A percentile compares a stretch with the other conserved stretches of the same genome.
Conservation (phyloP, 2,329 filamentous ascomycete genomes). For the Corinectria fuckeliana region DNA sequence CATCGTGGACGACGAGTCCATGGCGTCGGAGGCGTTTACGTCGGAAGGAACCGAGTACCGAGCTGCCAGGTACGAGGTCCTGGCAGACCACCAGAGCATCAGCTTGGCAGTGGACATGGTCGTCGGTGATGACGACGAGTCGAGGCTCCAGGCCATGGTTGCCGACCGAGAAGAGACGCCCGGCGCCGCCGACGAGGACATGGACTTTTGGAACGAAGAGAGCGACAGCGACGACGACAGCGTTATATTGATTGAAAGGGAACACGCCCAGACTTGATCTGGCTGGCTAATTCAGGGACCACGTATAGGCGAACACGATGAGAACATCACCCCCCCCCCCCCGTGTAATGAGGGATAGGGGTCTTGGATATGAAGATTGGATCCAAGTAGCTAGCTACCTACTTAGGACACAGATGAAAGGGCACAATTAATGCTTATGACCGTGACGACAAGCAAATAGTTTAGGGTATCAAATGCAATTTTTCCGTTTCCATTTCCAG, state of each 20-base stretch:
- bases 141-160: constrained; percentile 15
- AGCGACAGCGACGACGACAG: constrained; percentile 19
- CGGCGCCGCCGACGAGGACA: constrained; percentile 10
- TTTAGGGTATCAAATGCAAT: constrained; percentile 20
- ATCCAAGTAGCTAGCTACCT: not conserved
- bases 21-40: constrained; percentile 46
- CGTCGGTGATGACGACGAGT: constrained; percentile 32
- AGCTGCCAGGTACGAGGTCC: constrained; percentile 44
- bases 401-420: not conserved
- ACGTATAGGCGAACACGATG: constrained; percentile 13
- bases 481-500: constrained; percentile 11
- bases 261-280: not conserved
- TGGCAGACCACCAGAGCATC: constrained; percentile 39
- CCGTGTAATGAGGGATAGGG: not conserved
- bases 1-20: constrained; percentile 43
- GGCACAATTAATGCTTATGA: constrained; percentile 6
- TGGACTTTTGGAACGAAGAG: constrained; percentile 12
- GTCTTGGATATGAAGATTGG: not conserved
- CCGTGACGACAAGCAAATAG: not conserved
- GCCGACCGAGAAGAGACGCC: constrained; percentile 12
- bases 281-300: not conserved
- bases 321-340: not conserved
- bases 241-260: not conserved
- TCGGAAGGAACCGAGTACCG: constrained; percentile 41
- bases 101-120: constrained; percentile 33